phyloP scores from a whole-genome alignment of 2,329 filamentous ascomycete genomes.

The Drechslerella dactyloides region DNA sequence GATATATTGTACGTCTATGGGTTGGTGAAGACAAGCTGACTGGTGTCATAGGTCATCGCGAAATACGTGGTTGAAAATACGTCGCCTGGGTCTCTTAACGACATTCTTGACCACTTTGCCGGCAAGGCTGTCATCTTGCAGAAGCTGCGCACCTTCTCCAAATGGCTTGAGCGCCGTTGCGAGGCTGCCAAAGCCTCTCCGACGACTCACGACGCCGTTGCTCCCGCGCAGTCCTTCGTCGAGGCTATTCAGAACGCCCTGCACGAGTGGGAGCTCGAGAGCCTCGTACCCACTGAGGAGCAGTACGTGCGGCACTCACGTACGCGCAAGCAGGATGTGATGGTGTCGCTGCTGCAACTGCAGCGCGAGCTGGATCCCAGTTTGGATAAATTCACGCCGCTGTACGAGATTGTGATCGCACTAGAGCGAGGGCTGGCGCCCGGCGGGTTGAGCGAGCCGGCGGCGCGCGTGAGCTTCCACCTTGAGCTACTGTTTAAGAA shows the following conservation, averaged over 20 bases:
- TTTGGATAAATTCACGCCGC: constrained; percentile 51
- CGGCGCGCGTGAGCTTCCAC: constrained; percentile 60
- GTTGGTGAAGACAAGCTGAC: neutral
- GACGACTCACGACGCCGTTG: constrained; percentile 30
- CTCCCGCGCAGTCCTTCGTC: constrained; percentile 52
- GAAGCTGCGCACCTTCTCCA: constrained; percentile 52
- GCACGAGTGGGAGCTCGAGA: constrained; percentile 44
- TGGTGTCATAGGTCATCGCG: constrained; percentile 22
- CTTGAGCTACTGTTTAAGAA: constrained; percentile 79
- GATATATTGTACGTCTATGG: neutral
- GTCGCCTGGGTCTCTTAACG: constrained; percentile 48
- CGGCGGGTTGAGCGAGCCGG: constrained; percentile 23
- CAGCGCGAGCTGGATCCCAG: constrained; percentile 51
- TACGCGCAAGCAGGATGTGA: constrained; percentile 16
- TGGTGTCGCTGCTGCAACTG: constrained; percentile 53
- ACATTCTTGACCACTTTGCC: constrained; percentile 53
- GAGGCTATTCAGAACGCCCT: constrained; percentile 49
- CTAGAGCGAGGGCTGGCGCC: constrained; percentile 33
- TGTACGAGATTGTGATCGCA: constrained; percentile 51
- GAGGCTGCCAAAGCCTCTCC: constrained; percentile 16
- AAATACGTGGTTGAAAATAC: constrained; percentile 29
- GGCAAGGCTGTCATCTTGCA: constrained; percentile 53
- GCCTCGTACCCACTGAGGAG: constrained; percentile 50
- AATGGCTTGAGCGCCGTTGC: constrained; percentile 30
- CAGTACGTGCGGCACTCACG: constrained; percentile 25